Evolutionary conservation across 202 grass and related monocot species (phyloP).

Genomic region (Setaria viridis): DNA sequence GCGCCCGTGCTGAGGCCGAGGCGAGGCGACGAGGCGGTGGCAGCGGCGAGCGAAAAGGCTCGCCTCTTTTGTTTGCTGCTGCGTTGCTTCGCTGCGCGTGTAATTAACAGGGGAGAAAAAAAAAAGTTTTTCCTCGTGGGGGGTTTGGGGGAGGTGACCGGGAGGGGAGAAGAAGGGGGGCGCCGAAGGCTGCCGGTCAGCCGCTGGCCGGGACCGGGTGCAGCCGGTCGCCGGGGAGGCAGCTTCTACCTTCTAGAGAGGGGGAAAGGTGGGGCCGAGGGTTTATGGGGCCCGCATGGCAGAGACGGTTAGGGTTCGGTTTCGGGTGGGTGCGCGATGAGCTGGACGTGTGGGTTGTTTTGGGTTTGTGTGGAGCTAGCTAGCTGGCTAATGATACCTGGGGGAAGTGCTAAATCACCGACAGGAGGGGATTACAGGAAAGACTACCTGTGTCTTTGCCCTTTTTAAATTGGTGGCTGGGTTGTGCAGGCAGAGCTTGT

Average conservation of each 20-base stretch:
- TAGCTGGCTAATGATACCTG: slow-evolving; percentile 31
- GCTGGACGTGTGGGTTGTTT: slow-evolving; percentile 38
- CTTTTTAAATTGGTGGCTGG: neutral
- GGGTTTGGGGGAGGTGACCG: neutral
- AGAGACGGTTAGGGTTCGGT: neutral
- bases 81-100: slow-evolving; percentile 57
- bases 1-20: neutral
- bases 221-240: slow-evolving; percentile 39
- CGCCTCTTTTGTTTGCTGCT: slow-evolving; percentile 41
- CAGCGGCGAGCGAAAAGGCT: slow-evolving; percentile 47
- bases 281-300: slow-evolving; percentile 8
- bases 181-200: slow-evolving; percentile 39
- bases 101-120: neutral
- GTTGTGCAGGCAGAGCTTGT: neutral
- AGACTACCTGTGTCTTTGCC: neutral
- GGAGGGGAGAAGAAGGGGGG: slow-evolving; percentile 32
- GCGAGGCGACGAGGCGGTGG: slow-evolving; percentile 29
- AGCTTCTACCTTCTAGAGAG: slow-evolving; percentile 46
- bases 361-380: neutral
- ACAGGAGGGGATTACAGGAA: neutral
- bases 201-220: slow-evolving; percentile 28
- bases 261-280: neutral
- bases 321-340: slow-evolving; percentile 34
- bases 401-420: slow-evolving; percentile 9
- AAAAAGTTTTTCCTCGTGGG: neutral